phyloP scores from a whole-genome alignment of 1,284 basidiomycete species.

The Paramarasmius palmivorus region DNA sequence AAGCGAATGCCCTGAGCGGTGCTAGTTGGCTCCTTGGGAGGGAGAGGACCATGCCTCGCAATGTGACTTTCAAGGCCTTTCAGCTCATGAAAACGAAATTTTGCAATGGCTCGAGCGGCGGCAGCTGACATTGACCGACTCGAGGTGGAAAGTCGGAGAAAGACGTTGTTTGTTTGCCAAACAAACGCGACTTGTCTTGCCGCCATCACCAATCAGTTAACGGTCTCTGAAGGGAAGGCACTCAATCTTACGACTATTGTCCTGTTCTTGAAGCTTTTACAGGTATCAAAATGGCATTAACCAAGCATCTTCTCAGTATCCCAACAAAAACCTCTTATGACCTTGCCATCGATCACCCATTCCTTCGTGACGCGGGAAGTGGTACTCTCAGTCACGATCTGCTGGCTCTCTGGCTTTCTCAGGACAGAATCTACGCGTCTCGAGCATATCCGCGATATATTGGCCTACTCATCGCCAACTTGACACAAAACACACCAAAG shows the following conservation, averaged over 20 bases:
- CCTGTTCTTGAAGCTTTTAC: too few species aligned
- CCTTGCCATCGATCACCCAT: constrained; percentile 54
- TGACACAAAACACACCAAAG: constrained; percentile 40
- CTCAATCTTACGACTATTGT: too few species aligned
- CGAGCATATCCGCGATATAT: constrained; percentile 69
- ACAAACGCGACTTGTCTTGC: too few species aligned
- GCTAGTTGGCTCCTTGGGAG: constrained; percentile 26
- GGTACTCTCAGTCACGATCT: constrained; percentile 44
- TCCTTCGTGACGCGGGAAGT: constrained; percentile 54
- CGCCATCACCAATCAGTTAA: too few species aligned
- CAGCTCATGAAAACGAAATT: constrained; percentile 47
- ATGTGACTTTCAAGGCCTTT: constrained; percentile 33
- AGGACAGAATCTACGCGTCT: constrained; percentile 72
- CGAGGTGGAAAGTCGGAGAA: too few species aligned
- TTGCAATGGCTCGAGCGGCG: constrained; percentile 39
- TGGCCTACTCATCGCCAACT: constrained; percentile 54
- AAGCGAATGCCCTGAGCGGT: constrained; percentile 31
- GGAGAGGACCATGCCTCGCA: constrained; percentile 34
- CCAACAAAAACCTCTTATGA: constrained; percentile 38
- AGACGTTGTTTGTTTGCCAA: too few species aligned
- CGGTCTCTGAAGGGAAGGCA: too few species aligned
- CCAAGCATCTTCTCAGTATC: constrained; percentile 36
- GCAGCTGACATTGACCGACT: constrained; percentile 12
- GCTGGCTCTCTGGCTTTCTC: constrained; percentile 63
- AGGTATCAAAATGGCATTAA: constrained; percentile 17